A percentile compares a stretch with the other conserved stretches of the same genome.
Evolutionary conservation across 2,329 filamentous ascomycete species (phyloP).

Genomic region (Chalara sp.): DNA sequence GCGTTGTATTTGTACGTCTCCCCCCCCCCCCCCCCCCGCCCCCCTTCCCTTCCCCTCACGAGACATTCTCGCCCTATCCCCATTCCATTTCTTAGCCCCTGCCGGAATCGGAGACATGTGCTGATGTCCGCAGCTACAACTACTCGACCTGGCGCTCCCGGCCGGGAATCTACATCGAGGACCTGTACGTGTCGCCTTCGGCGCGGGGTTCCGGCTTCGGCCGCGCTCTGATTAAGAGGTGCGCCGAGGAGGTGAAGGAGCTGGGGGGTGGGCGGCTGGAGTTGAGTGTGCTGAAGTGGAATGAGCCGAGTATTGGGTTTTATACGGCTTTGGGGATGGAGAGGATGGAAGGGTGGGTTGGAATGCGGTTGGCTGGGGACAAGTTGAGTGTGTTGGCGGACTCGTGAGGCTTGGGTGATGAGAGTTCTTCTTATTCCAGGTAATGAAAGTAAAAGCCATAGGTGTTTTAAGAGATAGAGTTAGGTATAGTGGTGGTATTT

Average conservation of each 20-base stretch:
- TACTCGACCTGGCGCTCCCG: slow-evolving; percentile 90
- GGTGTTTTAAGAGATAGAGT: no score
- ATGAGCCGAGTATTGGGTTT: slow-evolving; percentile 82
- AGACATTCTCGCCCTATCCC: no score
- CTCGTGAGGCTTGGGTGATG: no score
- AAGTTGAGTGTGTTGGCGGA: slow-evolving; percentile 48
- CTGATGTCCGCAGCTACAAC: slow-evolving; percentile 37
- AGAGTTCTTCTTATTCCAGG: not conserved
- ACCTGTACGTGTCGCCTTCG: slow-evolving; percentile 71
- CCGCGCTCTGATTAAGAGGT: slow-evolving; percentile 61
- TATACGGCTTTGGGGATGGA: slow-evolving; percentile 65
- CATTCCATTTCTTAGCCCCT: no score
- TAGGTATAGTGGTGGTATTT: no score
- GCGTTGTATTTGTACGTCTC: slow-evolving; percentile 74
- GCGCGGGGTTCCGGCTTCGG: slow-evolving; percentile 76
- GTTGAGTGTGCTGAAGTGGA: slow-evolving; percentile 92
- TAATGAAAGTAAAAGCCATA: not conserved
- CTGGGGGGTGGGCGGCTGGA: slow-evolving; percentile 73
- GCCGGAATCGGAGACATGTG: no score
- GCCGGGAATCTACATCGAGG: slow-evolving; percentile 87
- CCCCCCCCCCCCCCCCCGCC: no score
- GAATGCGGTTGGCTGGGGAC: slow-evolving; percentile 67
- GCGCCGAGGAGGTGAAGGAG: slow-evolving; percentile 72
- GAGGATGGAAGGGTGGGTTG: slow-evolving; percentile 65
- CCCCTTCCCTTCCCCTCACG: no score